These are phyloP conservation scores for Solanum hybrid DNA, from an alignment of 305 asterid genomes.

Conservation along the genomic window DNA sequence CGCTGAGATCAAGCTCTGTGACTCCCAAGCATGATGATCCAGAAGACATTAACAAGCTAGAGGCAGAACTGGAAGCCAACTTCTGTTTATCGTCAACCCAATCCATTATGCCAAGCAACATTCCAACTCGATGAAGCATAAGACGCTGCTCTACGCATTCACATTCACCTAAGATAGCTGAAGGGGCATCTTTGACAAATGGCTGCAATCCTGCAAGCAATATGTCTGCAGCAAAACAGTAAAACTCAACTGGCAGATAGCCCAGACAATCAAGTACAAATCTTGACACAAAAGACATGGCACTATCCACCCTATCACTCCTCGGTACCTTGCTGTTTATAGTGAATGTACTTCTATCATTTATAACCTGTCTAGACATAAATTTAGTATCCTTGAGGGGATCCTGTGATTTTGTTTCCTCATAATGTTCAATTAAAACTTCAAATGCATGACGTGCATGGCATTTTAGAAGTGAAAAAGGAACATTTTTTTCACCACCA, in stretches of 20 bases:
- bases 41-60: conserved; percentile 20
- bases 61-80: conserved; percentile 24
- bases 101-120: conserved; percentile 73
- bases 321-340: conserved; percentile 16
- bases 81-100: conserved; percentile 70
- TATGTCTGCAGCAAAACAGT: conserved; percentile 65
- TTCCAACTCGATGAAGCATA: conserved; percentile 85
- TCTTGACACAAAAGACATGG: conserved; percentile 37
- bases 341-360: conserved; percentile 11
- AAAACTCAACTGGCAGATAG: conserved; percentile 74
- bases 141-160: conserved; percentile 46
- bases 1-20: conserved; percentile 15
- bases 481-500: conserved; percentile 73
- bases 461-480: conserved; percentile 67
- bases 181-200: conserved; percentile 63
- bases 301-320: conserved; percentile 22
- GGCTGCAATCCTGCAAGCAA: conserved; percentile 71
- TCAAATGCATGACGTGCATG: conserved; percentile 66
- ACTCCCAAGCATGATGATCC: conserved; percentile 30
- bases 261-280: conserved; percentile 75
- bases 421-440: conserved; percentile 34
- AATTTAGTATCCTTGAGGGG: conserved; percentile 13
- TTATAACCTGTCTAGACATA: conserved; percentile 16
- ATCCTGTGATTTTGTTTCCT: conserved; percentile 26
- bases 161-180: conserved; percentile 65